Base-by-base conservation (phyloP, 768 basidiomycete species). In the Mycena chlorophos region DNA sequence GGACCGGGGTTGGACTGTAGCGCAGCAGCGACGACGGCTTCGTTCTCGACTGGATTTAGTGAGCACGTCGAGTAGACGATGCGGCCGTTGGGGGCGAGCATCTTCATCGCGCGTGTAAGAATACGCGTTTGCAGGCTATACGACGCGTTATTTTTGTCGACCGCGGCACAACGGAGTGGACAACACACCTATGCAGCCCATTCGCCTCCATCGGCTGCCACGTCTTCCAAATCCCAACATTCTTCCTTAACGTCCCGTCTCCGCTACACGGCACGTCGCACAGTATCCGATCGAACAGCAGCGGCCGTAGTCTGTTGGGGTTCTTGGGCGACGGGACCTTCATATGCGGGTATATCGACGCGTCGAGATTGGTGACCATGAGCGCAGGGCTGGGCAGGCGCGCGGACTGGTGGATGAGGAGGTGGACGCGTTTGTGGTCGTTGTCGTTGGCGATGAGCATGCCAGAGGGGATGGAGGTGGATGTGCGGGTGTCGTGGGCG, bases 11-110 rank as follows among this genome's bases (percentile, higher is more conserved):
- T 83, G 1, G 77, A 70, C 56, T 82, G 83, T 31, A 98, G 77
- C 0, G 91, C 94, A 40, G 89, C 87, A 1, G 91, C 88, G 29
- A 98, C 77, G 57, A 98, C 96, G 6, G 97, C 93, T 69, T 99
- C 97, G 68, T 99, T 98, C 72, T 99, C 97, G 13, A 94, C 81
- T 1, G 97, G 97, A 69, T 98, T 98, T 61, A 98, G 76, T 0
- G 95, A 98, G 66, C 97, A 98, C 0, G 97, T 99, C 4, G 97
- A 98, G 69, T 98, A 99, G 17, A 98, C 95, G 58, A 98, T 88
- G 30, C 90, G 86, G 6, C 95, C 96, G n/a, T 86, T 83, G 12
- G 68, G 65, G 27, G 86, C 85, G 37, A 99, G 81, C 73, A 98
- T 81, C 53, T 87, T 85, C 91, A 99, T 97, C 1, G 88, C 96